These are phyloP conservation scores for Polymyxa betae DNA, from an alignment of 208 protist genomes.

Conservation along the genomic window DNA sequence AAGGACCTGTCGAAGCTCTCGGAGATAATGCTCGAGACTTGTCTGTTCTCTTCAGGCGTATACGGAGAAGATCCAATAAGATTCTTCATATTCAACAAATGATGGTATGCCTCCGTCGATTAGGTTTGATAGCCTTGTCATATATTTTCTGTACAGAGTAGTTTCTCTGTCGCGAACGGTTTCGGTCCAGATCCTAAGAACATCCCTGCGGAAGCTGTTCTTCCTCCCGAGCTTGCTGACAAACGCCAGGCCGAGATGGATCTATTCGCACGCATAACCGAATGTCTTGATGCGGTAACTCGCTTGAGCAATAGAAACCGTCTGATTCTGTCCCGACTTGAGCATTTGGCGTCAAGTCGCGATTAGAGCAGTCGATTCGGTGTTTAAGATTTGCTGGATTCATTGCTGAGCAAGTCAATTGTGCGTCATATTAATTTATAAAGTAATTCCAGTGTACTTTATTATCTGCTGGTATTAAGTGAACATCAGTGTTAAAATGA, in stretches of 20 bases:
- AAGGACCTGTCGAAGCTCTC: slow-evolving; percentile 23
- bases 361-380: too few species aligned
- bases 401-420: too few species aligned
- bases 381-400: too few species aligned
- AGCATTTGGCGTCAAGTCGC: slow-evolving; percentile 2
- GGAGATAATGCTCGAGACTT: slow-evolving; percentile 38
- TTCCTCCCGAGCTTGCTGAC: not conserved
- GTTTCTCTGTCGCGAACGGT: not conserved
- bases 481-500: too few species aligned
- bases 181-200: not conserved
- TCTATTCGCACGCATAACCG: not conserved
- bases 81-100: slow-evolving; percentile 44
- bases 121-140: not conserved
- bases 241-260: not conserved
- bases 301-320: not conserved
- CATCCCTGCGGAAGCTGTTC: not conserved
- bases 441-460: too few species aligned
- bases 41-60: not conserved
- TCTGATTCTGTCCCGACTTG: not conserved
- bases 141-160: not conserved
- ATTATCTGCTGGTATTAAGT: too few species aligned
- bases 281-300: not conserved
- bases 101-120: slow-evolving; percentile 15
- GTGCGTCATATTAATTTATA: too few species aligned
- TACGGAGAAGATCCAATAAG: slow-evolving; percentile 2